These are phyloP conservation scores for Candida boidinii DNA, from an alignment of 805 yeast genomes.

Conservation along the genomic window DNA sequence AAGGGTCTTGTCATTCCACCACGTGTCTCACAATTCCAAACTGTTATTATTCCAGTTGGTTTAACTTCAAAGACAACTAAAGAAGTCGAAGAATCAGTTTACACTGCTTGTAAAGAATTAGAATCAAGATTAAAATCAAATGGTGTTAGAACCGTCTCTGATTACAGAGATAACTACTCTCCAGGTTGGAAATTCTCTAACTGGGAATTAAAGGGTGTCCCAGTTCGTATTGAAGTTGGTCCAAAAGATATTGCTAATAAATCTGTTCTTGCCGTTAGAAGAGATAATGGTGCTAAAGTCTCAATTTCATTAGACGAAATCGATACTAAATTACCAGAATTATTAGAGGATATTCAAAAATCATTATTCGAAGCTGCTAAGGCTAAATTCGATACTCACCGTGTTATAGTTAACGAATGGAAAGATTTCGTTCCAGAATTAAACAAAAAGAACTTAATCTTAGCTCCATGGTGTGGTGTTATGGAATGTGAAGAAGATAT, in stretches of 20 bases:
- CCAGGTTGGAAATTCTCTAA: slow-evolving; percentile 99
- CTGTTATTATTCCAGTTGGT: slow-evolving; percentile 92
- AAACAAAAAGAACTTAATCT: slow-evolving; percentile 81
- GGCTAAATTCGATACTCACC: slow-evolving; percentile 73
- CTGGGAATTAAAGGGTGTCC: slow-evolving; percentile 94
- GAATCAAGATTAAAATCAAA: slow-evolving; percentile 51
- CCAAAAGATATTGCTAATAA: slow-evolving; percentile 85
- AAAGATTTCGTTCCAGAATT: slow-evolving; percentile 87
- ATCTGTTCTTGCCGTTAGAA: slow-evolving; percentile 83
- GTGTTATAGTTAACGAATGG: slow-evolving; percentile 77
- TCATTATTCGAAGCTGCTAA: slow-evolving; percentile 75
- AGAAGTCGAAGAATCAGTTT: slow-evolving; percentile 64
- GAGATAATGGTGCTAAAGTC: slow-evolving; percentile 78
- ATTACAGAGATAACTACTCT: slow-evolving; percentile 88
- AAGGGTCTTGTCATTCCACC: slow-evolving; percentile 98
- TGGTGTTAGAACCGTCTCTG: slow-evolving; percentile 74
- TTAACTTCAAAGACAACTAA: slow-evolving; percentile 77
- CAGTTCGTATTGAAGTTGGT: slow-evolving; percentile 90
- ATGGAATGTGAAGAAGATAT: slow-evolving; percentile 94
- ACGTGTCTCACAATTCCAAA: slow-evolving; percentile 88
- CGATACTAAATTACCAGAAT: slow-evolving; percentile 57
- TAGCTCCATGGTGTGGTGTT: slow-evolving; percentile 97
- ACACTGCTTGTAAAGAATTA: slow-evolving; percentile 59
- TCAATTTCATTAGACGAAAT: slow-evolving; percentile 58
- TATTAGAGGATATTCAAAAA: slow-evolving; percentile 74